Base-by-base conservation (phyloP, 2,329 filamentous ascomycete species). In the Trichoderma guizhouense region DNA sequence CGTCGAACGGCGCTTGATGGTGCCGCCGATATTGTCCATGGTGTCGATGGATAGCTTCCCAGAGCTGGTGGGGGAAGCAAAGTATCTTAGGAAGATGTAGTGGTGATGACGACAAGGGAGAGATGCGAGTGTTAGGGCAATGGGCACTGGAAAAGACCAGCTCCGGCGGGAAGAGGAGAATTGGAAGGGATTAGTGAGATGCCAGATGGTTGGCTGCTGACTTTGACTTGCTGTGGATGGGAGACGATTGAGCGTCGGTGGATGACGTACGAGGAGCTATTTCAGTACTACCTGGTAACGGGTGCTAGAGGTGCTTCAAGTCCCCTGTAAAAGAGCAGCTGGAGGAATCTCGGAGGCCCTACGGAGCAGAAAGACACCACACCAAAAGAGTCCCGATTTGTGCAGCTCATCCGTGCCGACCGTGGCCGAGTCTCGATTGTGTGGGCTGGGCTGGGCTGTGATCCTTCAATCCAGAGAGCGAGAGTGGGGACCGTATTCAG, bases 1-100 rank as follows among this genome's bases (percentile, higher is more conserved):
- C 74, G 85, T 86, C 34, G 87, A 86, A 74, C 87, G 87, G 78
- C 87, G 87, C 79, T 85, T 86, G 72, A 89, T 82, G 74, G 84
- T 79, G 57, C 81, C 80, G 57, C 81, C 80, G 76, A 89, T 86
- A 63, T 85, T 84, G 74, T 89, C 86, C 87, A 88, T 88, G 63
- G n/a, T 61, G 68, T 66, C 63, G 68, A 63, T 21, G 34, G 34
- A 43, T 24, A 32, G 39, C 39, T 60, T 69, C 65, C 21, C 11
- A 34, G 39, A 53, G 61, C 28, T 62, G 55, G 34, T 18, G 34
- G 34, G 34, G 34, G 34, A 36, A 36, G 34, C 34, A 36, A 36
- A 7, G 34, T 36, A 36, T 36, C 34, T 36, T 6, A 32, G 18
- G 68, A 28, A 21, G 39, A 26, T 18, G 55, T 4, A 58, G 14